Base-by-base conservation (phyloP, 176 grass and related monocot genomes). In the Phyllostachys edulis region DNA sequence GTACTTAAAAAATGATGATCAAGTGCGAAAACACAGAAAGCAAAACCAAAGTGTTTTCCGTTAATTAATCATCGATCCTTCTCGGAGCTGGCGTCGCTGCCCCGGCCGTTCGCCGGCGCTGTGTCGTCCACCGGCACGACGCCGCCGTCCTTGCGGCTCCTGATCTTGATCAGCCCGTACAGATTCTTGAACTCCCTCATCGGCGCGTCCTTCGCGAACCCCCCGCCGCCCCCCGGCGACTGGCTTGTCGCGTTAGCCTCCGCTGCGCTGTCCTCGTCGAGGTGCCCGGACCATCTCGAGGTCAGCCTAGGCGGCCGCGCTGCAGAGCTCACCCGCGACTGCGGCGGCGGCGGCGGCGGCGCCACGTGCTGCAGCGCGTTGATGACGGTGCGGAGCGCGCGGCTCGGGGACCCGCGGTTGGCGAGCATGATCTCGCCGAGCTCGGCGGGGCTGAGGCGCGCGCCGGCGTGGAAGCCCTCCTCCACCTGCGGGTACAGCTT, bases 381-480 rank as follows among this genome's bases (percentile, higher is more conserved):
- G 82, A 99, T 96, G 60, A 99, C 93, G 34, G 87, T 89, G 81
- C 92, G 92, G 67, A 99, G 87, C 57, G 97, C 97, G 75, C 93
- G 93, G 83, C 83, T 96, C 10, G 93, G 91, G 38, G 93, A 96
- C 0, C 69, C 93, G 9, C 88, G 88, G 90, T 96, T 94, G 60
- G 89, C 83, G 78, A 99, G 89, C 97, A 99, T 96, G 72, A 99
- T 99, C 90, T 99, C 97, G 40, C 93, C 97, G 54, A 99, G 91
- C 86, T 96, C 97, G 11, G 97, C 93, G 18, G 90, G 97, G 91
- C 93, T 99, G 56, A 99, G 85, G 45, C 71, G 80, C 0, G 85
- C 93, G 74, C 97, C 97, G 77, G 39, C 85, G 51, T 94, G 94
- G 90, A 99, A 96, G 17, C 83, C 90, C 18, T 99, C 97, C 84